Conservation (phyloP, 371 early-diverging fungal species). For the Paramicrosporidium saccamoebae region DNA sequence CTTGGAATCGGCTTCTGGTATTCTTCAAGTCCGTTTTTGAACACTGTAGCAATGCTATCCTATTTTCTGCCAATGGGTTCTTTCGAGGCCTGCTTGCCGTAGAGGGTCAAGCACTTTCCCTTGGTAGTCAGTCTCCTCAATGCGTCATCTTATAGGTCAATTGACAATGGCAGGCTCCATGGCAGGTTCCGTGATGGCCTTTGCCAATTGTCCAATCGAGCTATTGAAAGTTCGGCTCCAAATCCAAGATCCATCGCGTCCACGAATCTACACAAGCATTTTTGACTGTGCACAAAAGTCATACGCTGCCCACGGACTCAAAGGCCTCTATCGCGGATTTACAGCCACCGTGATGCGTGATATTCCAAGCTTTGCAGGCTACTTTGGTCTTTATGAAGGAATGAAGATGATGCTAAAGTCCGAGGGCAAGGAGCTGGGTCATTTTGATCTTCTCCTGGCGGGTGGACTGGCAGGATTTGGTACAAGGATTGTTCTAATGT, state of each 20-base stretch:
- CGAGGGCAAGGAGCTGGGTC: constrained; percentile 9
- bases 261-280: constrained; percentile 19
- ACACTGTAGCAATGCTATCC: constrained; percentile 27
- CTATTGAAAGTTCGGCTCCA: constrained; percentile 50
- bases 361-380: constrained; percentile 40
- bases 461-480: constrained; percentile 50
- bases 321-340: constrained; percentile 43
- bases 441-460: constrained; percentile 27
- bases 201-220: constrained; percentile 52
- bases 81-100: constrained; percentile 22
- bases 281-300: constrained; percentile 35
- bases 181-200: constrained; percentile 48
- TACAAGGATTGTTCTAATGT: too few relatives aligned
- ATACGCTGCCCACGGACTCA: constrained; percentile 18
- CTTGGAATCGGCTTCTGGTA: constrained; percentile 56
- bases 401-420: constrained; percentile 12
- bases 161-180: constrained; percentile 31
- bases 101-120: constrained; percentile 2
- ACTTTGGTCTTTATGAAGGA: constrained; percentile 40
- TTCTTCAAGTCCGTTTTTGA: constrained; percentile 1
- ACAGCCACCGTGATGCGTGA: constrained; percentile 43
- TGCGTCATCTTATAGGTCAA: constrained; percentile 12
- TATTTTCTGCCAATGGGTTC: constrained; percentile 41
- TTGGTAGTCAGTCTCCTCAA: constrained; percentile 11
- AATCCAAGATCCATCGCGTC: constrained; percentile 10